A percentile compares a stretch with the other conserved stretches of the same genome.
Evolutionary conservation across 257 asterid species (phyloP).

Genomic region (Prunella vulgaris): DNA sequence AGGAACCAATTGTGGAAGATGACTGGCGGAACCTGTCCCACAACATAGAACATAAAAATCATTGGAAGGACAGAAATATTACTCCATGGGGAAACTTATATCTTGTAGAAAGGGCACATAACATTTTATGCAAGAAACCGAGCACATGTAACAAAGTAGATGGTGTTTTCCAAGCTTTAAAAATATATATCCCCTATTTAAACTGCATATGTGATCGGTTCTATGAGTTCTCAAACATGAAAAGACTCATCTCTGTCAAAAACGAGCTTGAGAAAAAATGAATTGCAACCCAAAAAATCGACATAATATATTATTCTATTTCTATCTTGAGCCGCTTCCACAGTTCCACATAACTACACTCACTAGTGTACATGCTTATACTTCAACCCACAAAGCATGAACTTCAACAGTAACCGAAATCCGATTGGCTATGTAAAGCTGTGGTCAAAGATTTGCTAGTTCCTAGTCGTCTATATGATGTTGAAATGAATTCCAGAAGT

Average conservation of each 20-base stretch:
- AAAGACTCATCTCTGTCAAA: background rate
- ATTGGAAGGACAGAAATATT: background rate
- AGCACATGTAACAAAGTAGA: background rate
- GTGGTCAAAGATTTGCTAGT: background rate
- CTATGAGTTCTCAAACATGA: background rate
- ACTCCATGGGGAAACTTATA: background rate
- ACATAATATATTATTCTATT: background rate
- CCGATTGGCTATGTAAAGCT: background rate
- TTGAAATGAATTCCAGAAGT: background rate
- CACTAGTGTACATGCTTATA: background rate
- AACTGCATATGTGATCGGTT: background rate
- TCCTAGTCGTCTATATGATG: background rate
- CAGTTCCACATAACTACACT: background rate
- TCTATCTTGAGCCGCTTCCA: background rate
- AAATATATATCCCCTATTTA: too few relatives aligned
- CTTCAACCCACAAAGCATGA: background rate
- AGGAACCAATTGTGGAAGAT: constrained; percentile 69
- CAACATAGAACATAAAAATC: constrained; percentile 13
- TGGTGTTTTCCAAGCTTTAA: background rate
- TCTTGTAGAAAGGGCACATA: background rate
- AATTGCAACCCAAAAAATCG: background rate
- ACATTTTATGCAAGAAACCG: constrained; percentile 17
- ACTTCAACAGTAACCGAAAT: background rate
- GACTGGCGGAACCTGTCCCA: constrained; percentile 48
- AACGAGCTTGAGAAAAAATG: background rate